Evolutionary conservation across 2,329 filamentous ascomycete genomes (phyloP).

Genomic region (Trichoderma sp.): DNA sequence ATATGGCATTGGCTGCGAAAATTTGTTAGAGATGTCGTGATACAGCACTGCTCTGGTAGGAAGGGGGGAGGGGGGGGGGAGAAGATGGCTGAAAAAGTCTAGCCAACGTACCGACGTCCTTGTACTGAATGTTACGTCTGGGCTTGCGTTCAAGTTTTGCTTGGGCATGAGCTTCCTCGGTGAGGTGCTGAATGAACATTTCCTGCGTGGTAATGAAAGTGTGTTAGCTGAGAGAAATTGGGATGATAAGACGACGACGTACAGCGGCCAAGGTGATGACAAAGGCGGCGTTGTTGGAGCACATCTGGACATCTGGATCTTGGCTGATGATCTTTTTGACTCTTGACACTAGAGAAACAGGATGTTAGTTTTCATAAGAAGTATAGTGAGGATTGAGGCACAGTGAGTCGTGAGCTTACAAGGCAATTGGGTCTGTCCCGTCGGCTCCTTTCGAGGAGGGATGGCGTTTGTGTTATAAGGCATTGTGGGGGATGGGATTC

Average conservation of each 20-base stretch:
- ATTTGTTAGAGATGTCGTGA: background rate
- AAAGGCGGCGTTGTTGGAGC: conserved; percentile 93
- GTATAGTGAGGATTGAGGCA: background rate
- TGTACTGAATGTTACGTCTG: conserved; percentile 91
- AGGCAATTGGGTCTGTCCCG: conserved; percentile 82
- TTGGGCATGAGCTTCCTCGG: conserved; percentile 82
- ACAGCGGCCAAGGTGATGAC: conserved; percentile 89
- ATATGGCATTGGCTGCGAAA: conserved; percentile 75
- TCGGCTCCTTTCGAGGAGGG: conserved; percentile 77
- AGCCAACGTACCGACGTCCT: conserved; percentile 72
- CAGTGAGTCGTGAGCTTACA: conserved; percentile 58
- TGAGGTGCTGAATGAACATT: conserved; percentile 92
- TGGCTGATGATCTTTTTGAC: conserved; percentile 94
- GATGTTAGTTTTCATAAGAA: background rate
- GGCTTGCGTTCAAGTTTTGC: conserved; percentile 91
- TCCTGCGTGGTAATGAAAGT: conserved; percentile 59
- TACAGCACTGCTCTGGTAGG: background rate
- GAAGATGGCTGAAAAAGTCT: background rate
- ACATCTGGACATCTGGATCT: conserved; percentile 82
- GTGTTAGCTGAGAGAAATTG: conserved; percentile 17
- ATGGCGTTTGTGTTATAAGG: conserved; percentile 89
- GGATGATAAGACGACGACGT: conserved; percentile 38
- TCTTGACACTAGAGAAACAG: conserved; percentile 69
- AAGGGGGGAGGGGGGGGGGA: background rate
- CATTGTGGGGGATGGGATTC: conserved; percentile 57